Evolutionary conservation across 192 early-diverging fungal genomes (phyloP), one percentile per base, ranked within the genome.

Genomic region (Cladochytrium replicatum): DNA sequence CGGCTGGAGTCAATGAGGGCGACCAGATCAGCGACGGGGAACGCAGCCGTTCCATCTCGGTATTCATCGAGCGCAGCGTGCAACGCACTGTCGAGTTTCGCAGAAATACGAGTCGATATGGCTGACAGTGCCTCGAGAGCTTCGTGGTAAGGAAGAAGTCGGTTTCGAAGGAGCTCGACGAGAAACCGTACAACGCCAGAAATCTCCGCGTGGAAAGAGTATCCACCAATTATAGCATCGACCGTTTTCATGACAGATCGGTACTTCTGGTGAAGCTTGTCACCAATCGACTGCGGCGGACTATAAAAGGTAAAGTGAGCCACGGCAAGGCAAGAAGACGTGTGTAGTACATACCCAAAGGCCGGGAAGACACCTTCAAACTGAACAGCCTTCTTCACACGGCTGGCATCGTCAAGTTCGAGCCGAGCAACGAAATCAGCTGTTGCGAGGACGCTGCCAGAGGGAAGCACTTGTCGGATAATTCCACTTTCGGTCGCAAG

Each of bases 351-450:
- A 28, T 51, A 64, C 60, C 63, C 67, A 28, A 69, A 58, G 1
- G 49, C 43, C 3, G 74, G 71, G 41, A 80, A 58, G 29, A 51
- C 40, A 31, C 69, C 74, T 9, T 68, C 60, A 41, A 78, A 99
- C 30, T 82, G 77, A 53, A 78, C 74, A 25, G 95, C 93, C 39
- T 87, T 82, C 63, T 88, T 87, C 49, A 99, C 95, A 24, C 74
- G 77, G 41, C 78, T 83, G 32, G 91, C 91, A 50, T 99, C 92
- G 60, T 99, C 95, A 43, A 99, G 74, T n/a, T 77, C 78, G 48
- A 99, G 71, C 40, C 81, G 79, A 52, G 87, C 95, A 54, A 99
- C 85, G 42, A 99, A 83, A 58, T 99, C 95, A 54, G 93, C 95
- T 27, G 85, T 81, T 4, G 80, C 69, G 24, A 99, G 69, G 4